Evolutionary conservation across 2,329 filamentous ascomycete species (phyloP), one percentile per base, ranked within the genome.

Genomic region (Pseudogymnoascus sp.): DNA sequence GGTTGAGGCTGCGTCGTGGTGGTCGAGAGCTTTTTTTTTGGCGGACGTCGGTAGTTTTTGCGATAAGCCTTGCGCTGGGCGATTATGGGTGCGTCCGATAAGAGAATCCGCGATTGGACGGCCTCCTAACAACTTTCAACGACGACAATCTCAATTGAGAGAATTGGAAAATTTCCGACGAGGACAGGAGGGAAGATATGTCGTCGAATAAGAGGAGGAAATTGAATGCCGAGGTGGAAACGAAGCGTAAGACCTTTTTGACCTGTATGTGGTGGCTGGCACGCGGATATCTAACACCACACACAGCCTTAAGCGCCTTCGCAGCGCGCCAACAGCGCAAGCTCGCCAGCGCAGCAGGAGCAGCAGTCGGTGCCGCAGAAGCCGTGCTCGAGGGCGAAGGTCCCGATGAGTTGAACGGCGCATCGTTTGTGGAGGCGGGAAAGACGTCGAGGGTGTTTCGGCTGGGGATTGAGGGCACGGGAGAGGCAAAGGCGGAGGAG

Each of bases 191-290:
- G 25, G 28, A 33, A 57, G 47, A 43, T 30, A 68, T 69, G 68
- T 66, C 72, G 36, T 68, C 72, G 9, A 73, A 68, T 61, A 78
- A 77, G 63, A 72, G 71, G 65, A 73, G 78, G 57, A 81, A 77
- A 68, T 63, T 81, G 7, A 71, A 76, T 63, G 65, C 67, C 8
- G 64, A 69, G 59, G 68, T 71, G 60, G 68, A 69, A 20, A 64
- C 68, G 37, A 69, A 71, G 62, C 68, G 77, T 77, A 66, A 66
- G 75, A 69, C 12, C 37, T 28, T 6, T 28, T 15, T 1, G 8
- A 30, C 43, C 43, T 14, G 7, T 3, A 5, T 18, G 28, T 43
- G 30, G 9, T 12, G 30, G 50, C 15, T 18, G 36, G 20, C 20
- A 36, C n/a, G 50, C 57, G 6, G 6, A 35, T 22, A 36, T 38